Evolutionary conservation across 1,284 basidiomycete species (phyloP).

Genomic region (Rhodotorula sp.): DNA sequence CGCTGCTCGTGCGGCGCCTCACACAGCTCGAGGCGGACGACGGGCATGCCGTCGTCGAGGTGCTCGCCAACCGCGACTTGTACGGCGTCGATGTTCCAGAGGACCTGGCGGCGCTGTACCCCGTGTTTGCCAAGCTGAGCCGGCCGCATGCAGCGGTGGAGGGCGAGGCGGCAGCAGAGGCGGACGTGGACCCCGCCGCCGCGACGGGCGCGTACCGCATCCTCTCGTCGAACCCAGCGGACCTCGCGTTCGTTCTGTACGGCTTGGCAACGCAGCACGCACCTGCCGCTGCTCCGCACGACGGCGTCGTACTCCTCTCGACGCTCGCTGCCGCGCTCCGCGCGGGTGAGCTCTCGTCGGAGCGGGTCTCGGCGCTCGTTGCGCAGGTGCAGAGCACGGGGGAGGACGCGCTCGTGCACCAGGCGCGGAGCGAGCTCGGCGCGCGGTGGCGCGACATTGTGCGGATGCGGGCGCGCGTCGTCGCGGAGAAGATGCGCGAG

Average conservation of each 20-base stretch:
- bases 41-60: conserved; percentile 2
- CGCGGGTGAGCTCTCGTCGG: not conserved
- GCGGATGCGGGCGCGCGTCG: conserved; percentile 12
- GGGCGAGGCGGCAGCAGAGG: not conserved
- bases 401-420: conserved; percentile 14
- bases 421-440: not conserved
- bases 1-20: conserved; percentile 4
- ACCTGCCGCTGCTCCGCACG: not conserved
- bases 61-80: conserved; percentile 9
- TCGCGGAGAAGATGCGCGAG: conserved; percentile 12
- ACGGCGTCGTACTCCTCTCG: conserved; percentile 20
- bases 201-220: not conserved
- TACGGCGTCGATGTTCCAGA: conserved; percentile 18
- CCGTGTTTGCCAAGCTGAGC: conserved; percentile 14
- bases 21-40: not conserved
- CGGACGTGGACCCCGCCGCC: not conserved
- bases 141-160: not conserved
- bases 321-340: conserved; percentile 15
- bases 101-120: conserved; percentile 6
- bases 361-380: conserved; percentile 5
- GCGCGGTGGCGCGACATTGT: not conserved
- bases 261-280: conserved; percentile 8
- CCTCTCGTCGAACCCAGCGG: not conserved
- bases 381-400: not conserved
- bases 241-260: conserved; percentile 10